Percentiles rank a stretch among this genome's conserved stretches.
phyloP scores from a whole-genome alignment of 2,329 filamentous ascomycete genomes.

The Aureobasidium sp. region DNA sequence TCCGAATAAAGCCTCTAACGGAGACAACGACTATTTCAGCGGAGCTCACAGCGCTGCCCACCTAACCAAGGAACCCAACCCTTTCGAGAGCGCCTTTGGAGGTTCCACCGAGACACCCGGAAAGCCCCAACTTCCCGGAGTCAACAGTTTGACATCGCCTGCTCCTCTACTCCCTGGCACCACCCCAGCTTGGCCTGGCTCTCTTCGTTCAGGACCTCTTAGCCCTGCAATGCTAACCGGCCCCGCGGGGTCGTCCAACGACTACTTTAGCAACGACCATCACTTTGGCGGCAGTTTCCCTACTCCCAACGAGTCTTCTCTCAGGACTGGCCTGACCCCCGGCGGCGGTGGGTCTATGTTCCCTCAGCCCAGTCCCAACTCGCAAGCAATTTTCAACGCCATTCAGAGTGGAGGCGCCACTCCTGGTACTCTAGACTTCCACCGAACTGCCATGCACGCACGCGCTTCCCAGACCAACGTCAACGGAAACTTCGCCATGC shows the following conservation, averaged over 20 bases:
- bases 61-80: constrained; percentile 79
- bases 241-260: constrained; percentile 62
- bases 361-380: constrained; percentile 79
- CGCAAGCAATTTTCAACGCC: constrained; percentile 71
- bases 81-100: constrained; percentile 91
- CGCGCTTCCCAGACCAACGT: constrained; percentile 46
- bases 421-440: constrained; percentile 86
- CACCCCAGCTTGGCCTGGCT: constrained; percentile 74
- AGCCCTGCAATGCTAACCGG: constrained; percentile 97
- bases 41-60: constrained; percentile 35
- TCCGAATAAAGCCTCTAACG: constrained; percentile 30
- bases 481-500: constrained; percentile 30
- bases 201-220: constrained; percentile 80
- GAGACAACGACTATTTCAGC: constrained; percentile 44
- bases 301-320: constrained; percentile 91
- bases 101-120: constrained; percentile 69
- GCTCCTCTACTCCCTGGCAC: constrained; percentile 68
- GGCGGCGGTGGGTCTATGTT: constrained; percentile 97
- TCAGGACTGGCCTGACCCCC: constrained; percentile 84
- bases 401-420: constrained; percentile 75
- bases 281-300: constrained; percentile 78
- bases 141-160: constrained; percentile 84
- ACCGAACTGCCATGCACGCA: constrained; percentile 80
- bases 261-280: constrained; percentile 64
- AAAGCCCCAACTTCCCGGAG: constrained; percentile 70